A percentile compares a stretch with the other conserved stretches of the same genome.
Evolutionary conservation across 805 yeast genomes (phyloP).

Genomic region (Millerozyma miso): DNA sequence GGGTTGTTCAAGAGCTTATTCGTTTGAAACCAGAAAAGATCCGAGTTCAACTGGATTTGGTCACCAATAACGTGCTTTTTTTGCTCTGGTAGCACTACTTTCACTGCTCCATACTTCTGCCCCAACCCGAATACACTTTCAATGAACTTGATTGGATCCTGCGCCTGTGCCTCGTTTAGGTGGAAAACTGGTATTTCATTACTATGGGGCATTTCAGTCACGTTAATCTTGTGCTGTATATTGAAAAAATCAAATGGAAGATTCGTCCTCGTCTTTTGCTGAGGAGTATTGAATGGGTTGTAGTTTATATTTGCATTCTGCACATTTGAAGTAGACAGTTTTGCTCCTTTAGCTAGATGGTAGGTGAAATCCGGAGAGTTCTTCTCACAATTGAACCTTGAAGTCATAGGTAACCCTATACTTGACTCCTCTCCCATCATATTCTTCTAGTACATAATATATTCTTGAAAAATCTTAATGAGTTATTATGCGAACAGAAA

Average conservation of each 20-base stretch:
- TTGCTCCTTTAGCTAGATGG: conserved; percentile 12
- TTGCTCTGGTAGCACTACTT: conserved; percentile 56
- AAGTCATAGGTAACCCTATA: conserved; percentile 18
- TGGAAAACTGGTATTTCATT: conserved; percentile 49
- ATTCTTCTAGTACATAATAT: not conserved
- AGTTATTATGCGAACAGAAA: not conserved
- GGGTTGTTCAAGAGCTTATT: conserved; percentile 46
- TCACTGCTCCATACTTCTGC: conserved; percentile 65
- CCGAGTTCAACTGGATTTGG: conserved; percentile 36
- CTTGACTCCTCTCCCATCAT: conserved; percentile 6
- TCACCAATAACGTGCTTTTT: conserved; percentile 15
- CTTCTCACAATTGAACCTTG: conserved; percentile 21
- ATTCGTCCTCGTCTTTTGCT: conserved; percentile 39
- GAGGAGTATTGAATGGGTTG: conserved; percentile 45
- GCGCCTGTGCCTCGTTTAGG: conserved; percentile 48
- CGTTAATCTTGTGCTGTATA: conserved; percentile 23
- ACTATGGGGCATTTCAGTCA: conserved; percentile 10
- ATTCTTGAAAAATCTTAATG: not conserved
- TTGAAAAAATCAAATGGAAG: conserved; percentile 42
- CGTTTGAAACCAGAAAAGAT: conserved; percentile 49
- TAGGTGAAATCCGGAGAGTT: conserved; percentile 21
- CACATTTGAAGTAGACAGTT: conserved; percentile 17
- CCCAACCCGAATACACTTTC: conserved; percentile 54
- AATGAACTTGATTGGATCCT: conserved; percentile 63
- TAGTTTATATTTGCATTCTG: conserved; percentile 27